Base-by-base conservation (phyloP, 2,329 filamentous ascomycete genomes). In the Ceratocystis destructans region DNA sequence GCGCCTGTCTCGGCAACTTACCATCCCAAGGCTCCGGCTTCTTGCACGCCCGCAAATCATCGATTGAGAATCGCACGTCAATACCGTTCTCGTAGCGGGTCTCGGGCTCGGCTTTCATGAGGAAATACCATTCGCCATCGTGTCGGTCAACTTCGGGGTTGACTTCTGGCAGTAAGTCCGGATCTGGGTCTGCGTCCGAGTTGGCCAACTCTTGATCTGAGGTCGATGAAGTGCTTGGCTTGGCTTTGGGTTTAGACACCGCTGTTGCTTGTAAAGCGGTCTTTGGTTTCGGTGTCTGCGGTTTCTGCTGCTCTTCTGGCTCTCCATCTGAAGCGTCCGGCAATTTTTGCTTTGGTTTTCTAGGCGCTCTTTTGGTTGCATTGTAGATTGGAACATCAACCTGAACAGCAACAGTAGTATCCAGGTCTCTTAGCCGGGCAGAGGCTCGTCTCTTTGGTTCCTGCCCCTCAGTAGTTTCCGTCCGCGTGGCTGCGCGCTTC, bases 1-100 rank as follows among this genome's bases (percentile, higher is more conserved):
- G 1, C 37, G 37, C 12, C 10, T 10, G 37, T 41, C 37, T 41
- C 37, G 4, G 37, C 6, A 44, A 79, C 83, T 73, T 77, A 89
- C 90, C 94, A 76, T 95, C 88, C 94, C 94, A 99, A 0, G 89
- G 87, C 73, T 97, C 93, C 1, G 93, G 90, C 71, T 83, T 82
- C 0, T 79, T 85, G 72, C 84, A 87, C 0, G 83, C 82, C 15
- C 83, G 82, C 45, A 99, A 77, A 73, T 97, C 92, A 72, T 97
- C 91, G 72, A 99, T 96, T 0, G 91, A 95, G 76, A 97, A 99
- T 70, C 85, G 88, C 59, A 96, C 90, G 73, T 97, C 92, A 63
- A 89, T 79, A 0, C 91, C 93, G 65, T 91, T 93, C 74, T 96
- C 90, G 17, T 91, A 77, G 5, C 94, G 87, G 3, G 90, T 85